Conservation (phyloP, 2,329 filamentous ascomycete species). For the Ophiocordyceps robertsii region DNA sequence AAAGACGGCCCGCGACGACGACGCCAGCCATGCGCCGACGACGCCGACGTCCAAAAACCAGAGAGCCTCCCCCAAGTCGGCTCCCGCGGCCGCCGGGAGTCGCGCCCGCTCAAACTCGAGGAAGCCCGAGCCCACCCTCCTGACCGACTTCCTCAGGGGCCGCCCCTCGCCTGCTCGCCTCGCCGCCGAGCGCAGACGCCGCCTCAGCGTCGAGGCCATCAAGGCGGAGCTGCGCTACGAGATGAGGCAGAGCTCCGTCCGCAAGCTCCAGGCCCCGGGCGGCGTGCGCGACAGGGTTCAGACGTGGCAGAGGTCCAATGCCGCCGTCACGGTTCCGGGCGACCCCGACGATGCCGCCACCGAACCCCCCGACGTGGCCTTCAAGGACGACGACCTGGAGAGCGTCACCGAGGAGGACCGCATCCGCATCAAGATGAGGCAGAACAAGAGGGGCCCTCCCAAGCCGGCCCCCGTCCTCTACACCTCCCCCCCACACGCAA, state of each 20-base stretch:
- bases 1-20: not conserved
- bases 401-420: conserved; percentile 50
- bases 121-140: conserved; percentile 29
- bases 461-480: conserved; percentile 12
- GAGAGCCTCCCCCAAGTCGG: conserved; percentile 25
- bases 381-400: conserved; percentile 40
- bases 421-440: conserved; percentile 39
- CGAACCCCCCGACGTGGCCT: conserved; percentile 48
- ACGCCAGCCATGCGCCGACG: conserved; percentile 1
- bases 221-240: conserved; percentile 37
- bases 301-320: conserved; percentile 72
- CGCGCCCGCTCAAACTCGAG: conserved; percentile 23
- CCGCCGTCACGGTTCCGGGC: conserved; percentile 42
- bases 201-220: conserved; percentile 45
- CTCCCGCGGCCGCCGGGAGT: conserved; percentile 21
- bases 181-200: conserved; percentile 35
- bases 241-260: conserved; percentile 45
- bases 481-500: conserved; percentile 13
- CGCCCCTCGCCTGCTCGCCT: conserved; percentile 42
- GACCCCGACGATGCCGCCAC: conserved; percentile 38
- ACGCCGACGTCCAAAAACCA: conserved; percentile 4
- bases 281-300: conserved; percentile 69
- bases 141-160: conserved; percentile 44
- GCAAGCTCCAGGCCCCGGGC: conserved; percentile 46
- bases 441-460: conserved; percentile 26